Evolutionary conservation across 1,284 basidiomycete species (phyloP), one percentile per base, ranked within the genome.

Genomic region (Blastosporella zonata): DNA sequence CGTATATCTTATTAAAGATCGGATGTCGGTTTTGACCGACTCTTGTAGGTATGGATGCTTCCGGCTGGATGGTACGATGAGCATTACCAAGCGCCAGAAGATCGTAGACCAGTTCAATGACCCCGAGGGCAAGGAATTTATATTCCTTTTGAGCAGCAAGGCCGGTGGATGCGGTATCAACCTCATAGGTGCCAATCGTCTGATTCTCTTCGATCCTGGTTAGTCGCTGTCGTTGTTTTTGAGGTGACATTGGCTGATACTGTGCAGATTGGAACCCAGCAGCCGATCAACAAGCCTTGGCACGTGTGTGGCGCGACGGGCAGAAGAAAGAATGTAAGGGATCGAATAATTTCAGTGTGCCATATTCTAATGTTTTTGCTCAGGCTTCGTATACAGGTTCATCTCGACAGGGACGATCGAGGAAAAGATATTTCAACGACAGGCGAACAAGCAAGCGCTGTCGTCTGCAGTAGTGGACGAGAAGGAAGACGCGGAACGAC

Each of bases 101-200:
- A 83, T 98, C 20, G 96, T 99, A 10, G 94, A 97, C 64, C 84
- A 90, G 59, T 99, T 99, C 74, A 99, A 99, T 65, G 82, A 99
- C 67, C 97, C 97, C 0, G 83, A 90, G 48, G 87, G 92, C 37
- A 93, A 93, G 62, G 95, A 99, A 65, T 96, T 97, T 59, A 80
- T 99, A 38, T 99, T 99, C 72, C 72, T 99, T 45, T 78, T 99
- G 13, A 95, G 92, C 66, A 94, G 92, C 57, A 98, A 98, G 69
- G 95, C 97, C 31, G 96, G 96, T 53, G 96, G 96, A 59, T 97
- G 95, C 59, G 95, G 97, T 62, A 96, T 99, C 76, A 99, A 99
- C 64, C 77, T 99, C 55, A 97, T 98, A 61, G 96, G 96, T 6
- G 96, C 96, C 2, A 99, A 99, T 65, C 83, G 96, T 12, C 74